Conservation (phyloP, 2,329 filamentous ascomycete species). For the Penicillium nordicum region DNA sequence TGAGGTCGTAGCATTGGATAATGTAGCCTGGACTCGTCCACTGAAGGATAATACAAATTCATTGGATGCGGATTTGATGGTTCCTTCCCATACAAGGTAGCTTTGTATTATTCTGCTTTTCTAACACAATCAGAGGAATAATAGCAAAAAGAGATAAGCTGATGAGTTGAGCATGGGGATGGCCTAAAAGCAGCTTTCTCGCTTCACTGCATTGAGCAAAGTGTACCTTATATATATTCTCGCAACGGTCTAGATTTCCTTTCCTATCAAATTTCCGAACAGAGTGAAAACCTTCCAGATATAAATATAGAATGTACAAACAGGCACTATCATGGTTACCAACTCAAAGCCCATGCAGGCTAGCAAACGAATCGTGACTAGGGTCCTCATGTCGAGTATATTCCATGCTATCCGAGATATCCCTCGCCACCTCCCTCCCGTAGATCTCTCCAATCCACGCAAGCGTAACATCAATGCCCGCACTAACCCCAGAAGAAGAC, state of each 20-base stretch:
- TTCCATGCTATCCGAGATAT: conserved; percentile 53
- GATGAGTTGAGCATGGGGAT: neutral
- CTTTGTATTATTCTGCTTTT: neutral
- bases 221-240: neutral
- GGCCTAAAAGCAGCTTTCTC: neutral
- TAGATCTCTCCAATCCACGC: conserved; percentile 56
- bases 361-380: conserved; percentile 55
- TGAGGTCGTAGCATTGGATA: neutral
- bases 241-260: too few relatives aligned
- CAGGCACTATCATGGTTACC: neutral
- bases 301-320: neutral
- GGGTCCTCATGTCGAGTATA: conserved; percentile 56
- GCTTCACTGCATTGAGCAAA: neutral
- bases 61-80: neutral
- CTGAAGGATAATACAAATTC: neutral
- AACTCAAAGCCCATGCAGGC: conserved; percentile 21
- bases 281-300: neutral
- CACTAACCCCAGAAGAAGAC: conserved; percentile 62
- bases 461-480: conserved; percentile 60
- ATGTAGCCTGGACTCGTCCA: neutral
- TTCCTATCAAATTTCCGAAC: neutral
- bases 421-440: conserved; percentile 50
- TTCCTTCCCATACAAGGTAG: neutral
- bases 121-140: neutral
- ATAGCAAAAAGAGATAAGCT: neutral